Conservation (phyloP, 2,329 filamentous ascomycete genomes). For the Leptographium wingfieldii region DNA sequence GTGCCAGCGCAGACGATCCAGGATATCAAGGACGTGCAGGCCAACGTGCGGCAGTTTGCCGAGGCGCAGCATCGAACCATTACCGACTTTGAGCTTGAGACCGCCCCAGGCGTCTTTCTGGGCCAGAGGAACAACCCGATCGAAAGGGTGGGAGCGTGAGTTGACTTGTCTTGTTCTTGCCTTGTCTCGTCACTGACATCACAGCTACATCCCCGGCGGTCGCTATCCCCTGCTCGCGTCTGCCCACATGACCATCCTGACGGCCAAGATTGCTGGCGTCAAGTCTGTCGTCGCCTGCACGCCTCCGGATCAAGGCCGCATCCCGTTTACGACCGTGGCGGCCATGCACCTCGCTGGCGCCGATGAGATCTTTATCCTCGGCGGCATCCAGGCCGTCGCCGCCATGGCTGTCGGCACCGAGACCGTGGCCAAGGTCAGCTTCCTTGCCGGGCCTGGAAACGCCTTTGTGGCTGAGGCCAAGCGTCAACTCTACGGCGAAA, state of each 20-base stretch:
- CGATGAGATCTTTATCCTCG: slow-evolving; percentile 37
- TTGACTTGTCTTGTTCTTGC: background rate
- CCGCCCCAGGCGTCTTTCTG: slow-evolving; percentile 33
- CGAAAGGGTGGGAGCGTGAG: slow-evolving; percentile 29
- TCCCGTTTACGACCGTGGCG: slow-evolving; percentile 35
- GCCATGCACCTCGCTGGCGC: slow-evolving; percentile 37
- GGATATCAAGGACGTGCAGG: slow-evolving; percentile 30
- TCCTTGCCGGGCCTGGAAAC: slow-evolving; percentile 42
- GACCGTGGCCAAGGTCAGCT: slow-evolving; percentile 40
- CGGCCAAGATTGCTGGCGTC: slow-evolving; percentile 40
- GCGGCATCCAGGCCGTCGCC: slow-evolving; percentile 44
- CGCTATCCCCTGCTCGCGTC: slow-evolving; percentile 39
- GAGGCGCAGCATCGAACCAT: slow-evolving; percentile 31
- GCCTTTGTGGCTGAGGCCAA: slow-evolving; percentile 43
- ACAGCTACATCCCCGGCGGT: slow-evolving; percentile 30
- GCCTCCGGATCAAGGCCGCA: slow-evolving; percentile 33
- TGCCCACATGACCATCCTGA: slow-evolving; percentile 43
- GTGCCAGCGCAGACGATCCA: slow-evolving; percentile 29
- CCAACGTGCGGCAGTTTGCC: slow-evolving; percentile 36
- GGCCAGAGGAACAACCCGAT: slow-evolving; percentile 39
- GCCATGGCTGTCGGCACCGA: slow-evolving; percentile 45
- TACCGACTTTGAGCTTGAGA: slow-evolving; percentile 38
- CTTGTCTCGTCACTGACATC: background rate
- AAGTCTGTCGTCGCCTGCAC: slow-evolving; percentile 37
- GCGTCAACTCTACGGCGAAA: slow-evolving; percentile 37